These are phyloP conservation scores for Quercus mongolica DNA, from an alignment of 306 rosid genomes.

Conservation along the genomic window DNA sequence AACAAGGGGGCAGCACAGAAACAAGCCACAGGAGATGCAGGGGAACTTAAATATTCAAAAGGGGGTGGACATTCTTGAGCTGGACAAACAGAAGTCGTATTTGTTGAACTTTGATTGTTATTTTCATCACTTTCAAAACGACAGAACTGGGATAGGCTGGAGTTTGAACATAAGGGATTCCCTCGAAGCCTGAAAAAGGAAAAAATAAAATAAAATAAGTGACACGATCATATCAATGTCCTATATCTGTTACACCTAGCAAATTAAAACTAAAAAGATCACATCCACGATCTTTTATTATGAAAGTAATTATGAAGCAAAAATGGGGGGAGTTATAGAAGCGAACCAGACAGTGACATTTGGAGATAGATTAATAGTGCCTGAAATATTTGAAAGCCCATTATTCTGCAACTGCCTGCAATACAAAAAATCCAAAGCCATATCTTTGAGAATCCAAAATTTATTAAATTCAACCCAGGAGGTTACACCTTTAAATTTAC, in stretches of 20 bases:
- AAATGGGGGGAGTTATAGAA: conserved; percentile 31
- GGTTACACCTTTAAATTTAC: not conserved
- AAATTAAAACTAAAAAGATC: not conserved
- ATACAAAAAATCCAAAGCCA: conserved; percentile 20
- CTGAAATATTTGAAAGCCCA: conserved; percentile 43
- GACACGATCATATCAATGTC: not conserved
- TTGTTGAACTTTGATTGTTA: conserved; percentile 18
- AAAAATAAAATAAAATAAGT: not conserved
- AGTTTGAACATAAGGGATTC: conserved; percentile 68
- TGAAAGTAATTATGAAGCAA: conserved; percentile 5
- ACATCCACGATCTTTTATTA: not conserved
- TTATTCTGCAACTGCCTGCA: conserved; percentile 86
- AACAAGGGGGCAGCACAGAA: conserved; percentile 68
- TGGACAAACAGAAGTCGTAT: conserved; percentile 32
- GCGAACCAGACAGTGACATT: conserved; percentile 77
- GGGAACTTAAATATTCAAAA: conserved; percentile 53
- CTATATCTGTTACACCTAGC: not conserved
- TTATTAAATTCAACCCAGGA: not conserved
- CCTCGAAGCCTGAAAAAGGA: conserved; percentile 75
- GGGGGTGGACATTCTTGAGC: conserved; percentile 58
- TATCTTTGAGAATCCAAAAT: conserved; percentile 16
- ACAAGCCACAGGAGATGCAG: conserved; percentile 38
- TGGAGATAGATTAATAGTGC: conserved; percentile 46
- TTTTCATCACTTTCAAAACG: conserved; percentile 31
- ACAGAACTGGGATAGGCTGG: conserved; percentile 47